These are phyloP conservation scores for Dendrobium catenatum DNA, from an alignment of 106 monocot genomes.

Conservation along the genomic window DNA sequence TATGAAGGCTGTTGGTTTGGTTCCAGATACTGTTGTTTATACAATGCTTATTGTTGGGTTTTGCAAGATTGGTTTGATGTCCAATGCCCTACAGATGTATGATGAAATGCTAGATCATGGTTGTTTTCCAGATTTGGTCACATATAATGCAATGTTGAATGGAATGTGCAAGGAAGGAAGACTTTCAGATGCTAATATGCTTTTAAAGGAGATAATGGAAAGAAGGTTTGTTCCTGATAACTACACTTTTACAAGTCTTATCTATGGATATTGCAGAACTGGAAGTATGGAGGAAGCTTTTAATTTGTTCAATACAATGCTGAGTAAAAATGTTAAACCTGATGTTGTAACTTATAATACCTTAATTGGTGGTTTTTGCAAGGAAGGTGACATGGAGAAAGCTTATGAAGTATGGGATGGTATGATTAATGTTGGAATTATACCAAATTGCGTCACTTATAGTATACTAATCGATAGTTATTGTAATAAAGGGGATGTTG, in stretches of 20 bases:
- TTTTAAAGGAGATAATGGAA: constrained; percentile 65
- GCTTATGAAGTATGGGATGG: constrained; percentile 69
- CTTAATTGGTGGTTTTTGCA: constrained; percentile 83
- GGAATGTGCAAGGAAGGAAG: constrained; percentile 61
- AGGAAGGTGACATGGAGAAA: constrained; percentile 66
- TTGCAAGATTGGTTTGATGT: constrained; percentile 38
- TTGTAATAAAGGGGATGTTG: constrained; percentile 54
- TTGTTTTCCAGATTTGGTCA: constrained; percentile 65
- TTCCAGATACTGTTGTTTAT: constrained; percentile 80
- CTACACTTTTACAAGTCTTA: constrained; percentile 76
- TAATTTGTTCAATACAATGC: constrained; percentile 50
- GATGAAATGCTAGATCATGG: constrained; percentile 68
- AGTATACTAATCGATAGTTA: constrained; percentile 55
- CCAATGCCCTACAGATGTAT: constrained; percentile 56
- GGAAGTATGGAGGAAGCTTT: constrained; percentile 45
- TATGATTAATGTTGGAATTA: constrained; percentile 47
- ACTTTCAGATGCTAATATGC: constrained; percentile 52
- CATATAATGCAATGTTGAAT: constrained; percentile 80
- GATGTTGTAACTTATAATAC: constrained; percentile 88
- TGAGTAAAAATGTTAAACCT: constrained; percentile 52
- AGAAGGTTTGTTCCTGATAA: constrained; percentile 71
- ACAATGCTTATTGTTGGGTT: constrained; percentile 86
- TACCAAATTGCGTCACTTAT: constrained; percentile 70
- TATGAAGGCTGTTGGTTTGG: constrained; percentile 49
- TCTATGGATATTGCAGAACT: constrained; percentile 72